These are phyloP conservation scores for Pachysandra terminalis DNA, from an alignment of 164 flowering plant species.

Conservation along the genomic window DNA sequence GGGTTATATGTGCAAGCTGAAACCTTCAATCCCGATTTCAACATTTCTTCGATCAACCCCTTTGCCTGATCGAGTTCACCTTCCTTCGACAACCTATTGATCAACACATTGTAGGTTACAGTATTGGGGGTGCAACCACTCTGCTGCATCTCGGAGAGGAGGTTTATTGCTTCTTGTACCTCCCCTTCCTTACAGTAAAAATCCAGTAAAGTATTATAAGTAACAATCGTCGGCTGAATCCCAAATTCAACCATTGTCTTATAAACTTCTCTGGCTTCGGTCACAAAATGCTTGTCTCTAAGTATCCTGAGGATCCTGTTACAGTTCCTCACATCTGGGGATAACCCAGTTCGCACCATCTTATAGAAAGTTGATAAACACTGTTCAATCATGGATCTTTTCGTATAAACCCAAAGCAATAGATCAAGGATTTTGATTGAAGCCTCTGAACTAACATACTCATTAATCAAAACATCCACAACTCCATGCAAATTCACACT, in stretches of 20 bases:
- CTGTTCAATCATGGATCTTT: slow-evolving; percentile 38
- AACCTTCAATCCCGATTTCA: slow-evolving; percentile 36
- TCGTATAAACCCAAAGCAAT: slow-evolving; percentile 44
- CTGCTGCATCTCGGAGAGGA: slow-evolving; percentile 51
- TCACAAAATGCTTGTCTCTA: slow-evolving; percentile 34
- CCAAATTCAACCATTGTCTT: slow-evolving; percentile 42
- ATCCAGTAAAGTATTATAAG: slow-evolving; percentile 66
- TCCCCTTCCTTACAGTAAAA: slow-evolving; percentile 51
- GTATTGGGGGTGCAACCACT: slow-evolving; percentile 46
- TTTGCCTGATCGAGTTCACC: slow-evolving; percentile 49
- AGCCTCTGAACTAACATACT: slow-evolving; percentile 23
- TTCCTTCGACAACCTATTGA: slow-evolving; percentile 52
- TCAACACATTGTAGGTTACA: slow-evolving; percentile 61
- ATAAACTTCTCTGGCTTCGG: slow-evolving; percentile 44
- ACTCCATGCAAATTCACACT: slow-evolving; percentile 32
- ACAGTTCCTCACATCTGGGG: slow-evolving; percentile 64
- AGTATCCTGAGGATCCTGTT: slow-evolving; percentile 59
- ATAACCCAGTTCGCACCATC: slow-evolving; percentile 48
- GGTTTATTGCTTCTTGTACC: slow-evolving; percentile 31
- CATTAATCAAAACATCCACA: slow-evolving; percentile 44
- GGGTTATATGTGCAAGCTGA: slow-evolving; percentile 57
- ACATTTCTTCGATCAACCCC: slow-evolving; percentile 46
- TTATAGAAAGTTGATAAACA: slow-evolving; percentile 47
- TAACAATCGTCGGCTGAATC: slow-evolving; percentile 46
- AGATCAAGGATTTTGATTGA: slow-evolving; percentile 42